Base-by-base conservation (phyloP, 1,139 yeast species). In the Suhomyces yuchorum region DNA sequence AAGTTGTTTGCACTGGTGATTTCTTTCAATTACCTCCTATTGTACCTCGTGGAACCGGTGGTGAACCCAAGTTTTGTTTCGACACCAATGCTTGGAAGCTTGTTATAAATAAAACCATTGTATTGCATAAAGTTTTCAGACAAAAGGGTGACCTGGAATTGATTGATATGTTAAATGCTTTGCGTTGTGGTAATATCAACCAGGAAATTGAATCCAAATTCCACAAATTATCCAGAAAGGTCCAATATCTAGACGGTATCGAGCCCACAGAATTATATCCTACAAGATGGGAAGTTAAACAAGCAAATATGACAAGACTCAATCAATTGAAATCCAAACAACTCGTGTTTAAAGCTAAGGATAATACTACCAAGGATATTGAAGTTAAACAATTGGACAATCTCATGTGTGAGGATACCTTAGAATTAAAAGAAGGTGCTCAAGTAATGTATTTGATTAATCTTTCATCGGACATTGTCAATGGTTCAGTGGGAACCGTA, bases 11-110 rank as follows among this genome's bases (percentile, higher is more conserved):
- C 39, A 86, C 95, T 63, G 97, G 97, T 3, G 97, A 91, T 66
- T 90, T 91, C 65, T 91, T 84, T 64, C 97, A 91, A 63, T 70
- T 91, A 37, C 97, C 97, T 0, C 97, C 97, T 0, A 95, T 91
- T 6, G 71, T 78, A 22, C 76, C 73, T 44, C 64, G 66, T 28
- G 42, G 46, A 14, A 11, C 37, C 1, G 67, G 67, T 1, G 60
- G 66, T 8, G 60, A 61, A 17, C 61, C 68, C 2, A 67, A 66
- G 33, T 84, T 80, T 52, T 82, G 86, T 59, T 87, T 85, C 61
- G 82, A 84, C 56, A 71, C 84, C 20, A 59, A 66, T 3, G 68
- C 79, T 18, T 87, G 93, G 93, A 65, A 63, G 22, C 63, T 65
- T 35, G 77, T 79, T 7, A 75, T 86, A 41, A 65, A 75, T 12